Evolutionary conservation across 1,139 yeast genomes (phyloP).

Genomic region (Fermentozyma sake): DNA sequence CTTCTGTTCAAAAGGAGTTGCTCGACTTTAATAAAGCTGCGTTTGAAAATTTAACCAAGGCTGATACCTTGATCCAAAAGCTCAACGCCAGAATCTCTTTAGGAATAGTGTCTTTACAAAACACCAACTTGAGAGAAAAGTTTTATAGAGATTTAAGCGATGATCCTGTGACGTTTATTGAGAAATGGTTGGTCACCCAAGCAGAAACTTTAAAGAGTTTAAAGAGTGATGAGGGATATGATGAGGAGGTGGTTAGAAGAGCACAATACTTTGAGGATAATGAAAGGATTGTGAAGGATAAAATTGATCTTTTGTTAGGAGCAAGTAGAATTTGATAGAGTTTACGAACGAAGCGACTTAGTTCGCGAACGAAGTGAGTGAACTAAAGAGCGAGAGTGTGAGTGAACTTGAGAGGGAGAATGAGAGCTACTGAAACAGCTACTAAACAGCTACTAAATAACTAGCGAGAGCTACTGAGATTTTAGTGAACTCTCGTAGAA

Average conservation of each 20-base stretch:
- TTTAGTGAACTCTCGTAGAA: too few relatives aligned
- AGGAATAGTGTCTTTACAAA: conserved; percentile 63
- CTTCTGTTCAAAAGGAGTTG: conserved; percentile 33
- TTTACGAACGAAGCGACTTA: too few relatives aligned
- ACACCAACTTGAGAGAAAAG: conserved; percentile 41
- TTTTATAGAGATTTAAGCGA: conserved; percentile 72
- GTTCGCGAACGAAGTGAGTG: too few relatives aligned
- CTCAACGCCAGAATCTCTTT: conserved; percentile 58
- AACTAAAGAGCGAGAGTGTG: too few relatives aligned
- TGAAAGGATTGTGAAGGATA: conserved; percentile 60
- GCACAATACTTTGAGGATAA: conserved; percentile 79
- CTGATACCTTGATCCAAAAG: conserved; percentile 50
- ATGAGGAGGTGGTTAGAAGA: conserved; percentile 84
- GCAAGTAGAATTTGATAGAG: conserved; percentile 18
- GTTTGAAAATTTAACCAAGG: conserved; percentile 34
- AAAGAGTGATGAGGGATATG: conserved; percentile 83
- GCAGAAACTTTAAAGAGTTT: conserved; percentile 71
- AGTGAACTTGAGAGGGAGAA: too few relatives aligned
- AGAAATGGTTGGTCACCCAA: conserved; percentile 71
- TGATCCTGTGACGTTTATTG: conserved; percentile 73
- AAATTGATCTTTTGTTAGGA: conserved; percentile 65
- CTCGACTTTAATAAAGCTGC: conserved; percentile 36
- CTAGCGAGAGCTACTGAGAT: too few relatives aligned
- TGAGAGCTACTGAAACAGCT: too few relatives aligned
- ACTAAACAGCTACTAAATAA: too few relatives aligned